Percentiles rank a stretch among this genome's conserved stretches.
These are phyloP conservation scores for Avicennia marina DNA, from an alignment of 257 asterid species.

Conservation along the genomic window DNA sequence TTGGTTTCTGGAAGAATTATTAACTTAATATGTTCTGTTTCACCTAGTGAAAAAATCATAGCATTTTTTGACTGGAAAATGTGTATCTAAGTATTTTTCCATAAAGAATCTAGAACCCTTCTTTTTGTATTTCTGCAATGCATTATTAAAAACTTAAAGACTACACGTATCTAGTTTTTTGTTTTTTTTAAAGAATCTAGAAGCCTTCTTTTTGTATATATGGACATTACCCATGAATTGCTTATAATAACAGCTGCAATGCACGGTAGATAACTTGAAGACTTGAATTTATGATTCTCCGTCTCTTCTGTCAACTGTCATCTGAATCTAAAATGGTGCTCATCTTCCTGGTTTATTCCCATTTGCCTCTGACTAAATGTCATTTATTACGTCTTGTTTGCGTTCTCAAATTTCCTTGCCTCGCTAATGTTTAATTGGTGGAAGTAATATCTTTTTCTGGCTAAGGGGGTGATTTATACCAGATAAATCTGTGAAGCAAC, in stretches of 20 bases:
- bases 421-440: constrained; percentile 1
- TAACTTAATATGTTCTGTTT: neutral
- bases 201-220: neutral
- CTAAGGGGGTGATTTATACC: neutral
- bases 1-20: too few relatives aligned
- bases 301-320: neutral
- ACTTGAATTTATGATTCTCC: neutral
- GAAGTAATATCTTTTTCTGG: neutral
- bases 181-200: neutral
- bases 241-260: neutral
- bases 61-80: neutral
- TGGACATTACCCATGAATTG: neutral
- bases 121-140: neutral
- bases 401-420: constrained; percentile 8
- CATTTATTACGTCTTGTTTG: neutral
- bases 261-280: neutral
- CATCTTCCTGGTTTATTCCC: neutral
- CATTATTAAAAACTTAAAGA: too few relatives aligned
- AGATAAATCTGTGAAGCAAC: neutral
- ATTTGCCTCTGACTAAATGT: neutral
- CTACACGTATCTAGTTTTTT: neutral
- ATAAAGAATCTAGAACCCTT: neutral
- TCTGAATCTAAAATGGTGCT: neutral
- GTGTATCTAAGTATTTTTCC: too few relatives aligned
- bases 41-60: neutral